A percentile compares a stretch with the other conserved stretches of the same genome.
Evolutionary conservation across 805 yeast species (phyloP).

Genomic region (Teunomyces stri): DNA sequence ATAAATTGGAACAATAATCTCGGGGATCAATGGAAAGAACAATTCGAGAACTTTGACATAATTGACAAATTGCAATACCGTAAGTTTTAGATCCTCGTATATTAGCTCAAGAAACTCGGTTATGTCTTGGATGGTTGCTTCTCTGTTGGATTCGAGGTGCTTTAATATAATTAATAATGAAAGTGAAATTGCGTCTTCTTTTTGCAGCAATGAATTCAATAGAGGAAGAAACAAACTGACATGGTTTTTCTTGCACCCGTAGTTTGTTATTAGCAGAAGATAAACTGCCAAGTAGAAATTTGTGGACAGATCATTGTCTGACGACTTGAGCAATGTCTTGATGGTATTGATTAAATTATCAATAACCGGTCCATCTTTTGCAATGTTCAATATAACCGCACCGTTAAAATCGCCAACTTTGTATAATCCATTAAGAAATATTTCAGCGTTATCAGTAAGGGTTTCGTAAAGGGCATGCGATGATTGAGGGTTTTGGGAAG

Average conservation of each 20-base stretch:
- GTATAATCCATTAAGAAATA: conserved; percentile 14
- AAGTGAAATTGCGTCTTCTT: conserved; percentile 13
- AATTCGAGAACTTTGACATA: conserved; percentile 19
- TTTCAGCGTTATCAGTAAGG: conserved; percentile 15
- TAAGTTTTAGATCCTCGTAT: conserved; percentile 10
- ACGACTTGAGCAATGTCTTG: conserved; percentile 2
- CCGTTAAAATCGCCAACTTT: conserved; percentile 15
- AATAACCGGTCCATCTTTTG: conserved; percentile 3
- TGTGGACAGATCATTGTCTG: not conserved
- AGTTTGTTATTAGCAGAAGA: conserved; percentile 18
- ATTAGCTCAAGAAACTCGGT: conserved; percentile 21
- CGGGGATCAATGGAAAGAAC: conserved; percentile 30
- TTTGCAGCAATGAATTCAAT: conserved; percentile 13
- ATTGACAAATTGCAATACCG: conserved; percentile 16
- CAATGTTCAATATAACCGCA: conserved; percentile 13
- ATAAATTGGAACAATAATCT: conserved; percentile 19
- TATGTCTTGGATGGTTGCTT: conserved; percentile 15
- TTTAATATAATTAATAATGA: conserved; percentile 22
- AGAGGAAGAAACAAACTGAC: conserved; percentile 17
- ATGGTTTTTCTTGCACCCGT: conserved; percentile 19
- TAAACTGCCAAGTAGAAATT: conserved; percentile 17
- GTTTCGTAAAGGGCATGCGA: conserved; percentile 13
- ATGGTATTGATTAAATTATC: conserved; percentile 9
- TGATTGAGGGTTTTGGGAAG: conserved; percentile 5
- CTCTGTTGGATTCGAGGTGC: conserved; percentile 15